Evolutionary conservation across 768 basidiomycete genomes (phyloP).

Genomic region (Leccinellum albellum): DNA sequence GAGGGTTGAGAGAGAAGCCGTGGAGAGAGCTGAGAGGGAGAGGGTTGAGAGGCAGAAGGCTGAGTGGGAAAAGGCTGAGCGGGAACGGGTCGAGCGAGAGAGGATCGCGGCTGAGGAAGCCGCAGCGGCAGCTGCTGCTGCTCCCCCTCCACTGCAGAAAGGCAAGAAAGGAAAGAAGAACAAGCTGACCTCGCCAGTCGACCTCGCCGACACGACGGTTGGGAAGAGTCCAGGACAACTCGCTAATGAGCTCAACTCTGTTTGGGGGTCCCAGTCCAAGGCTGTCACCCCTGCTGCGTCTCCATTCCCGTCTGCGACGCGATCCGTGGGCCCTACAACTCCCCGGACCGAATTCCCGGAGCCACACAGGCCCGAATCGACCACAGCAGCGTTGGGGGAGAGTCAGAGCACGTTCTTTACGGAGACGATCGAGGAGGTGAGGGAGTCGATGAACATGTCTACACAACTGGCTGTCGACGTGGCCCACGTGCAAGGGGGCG

Average conservation of each 20-base stretch:
- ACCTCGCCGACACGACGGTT: slow-evolving; percentile 35
- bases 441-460: background rate
- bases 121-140: background rate
- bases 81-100: slow-evolving; percentile 14
- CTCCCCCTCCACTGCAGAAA: background rate
- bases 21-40: background rate
- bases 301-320: slow-evolving; percentile 20
- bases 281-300: slow-evolving; percentile 27
- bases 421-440: background rate
- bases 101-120: slow-evolving; percentile 7
- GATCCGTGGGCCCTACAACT: slow-evolving; percentile 22
- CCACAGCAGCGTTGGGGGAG: slow-evolving; percentile 14
- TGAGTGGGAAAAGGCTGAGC: slow-evolving; percentile 6
- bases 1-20: slow-evolving; percentile 1
- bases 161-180: slow-evolving; percentile 18
- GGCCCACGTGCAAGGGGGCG: background rate
- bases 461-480: slow-evolving; percentile 14
- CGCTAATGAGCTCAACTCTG: slow-evolving; percentile 40
- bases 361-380: slow-evolving; percentile 1
- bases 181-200: slow-evolving; percentile 29
- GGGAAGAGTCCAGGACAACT: slow-evolving; percentile 39
- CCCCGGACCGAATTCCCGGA: slow-evolving; percentile 15
- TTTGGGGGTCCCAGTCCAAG: slow-evolving; percentile 44
- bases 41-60: background rate
- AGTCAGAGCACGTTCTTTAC: slow-evolving; percentile 1